Evolutionary conservation across 257 asterid species (phyloP), one percentile per base, ranked within the genome.

Genomic region (Lantana camara): DNA sequence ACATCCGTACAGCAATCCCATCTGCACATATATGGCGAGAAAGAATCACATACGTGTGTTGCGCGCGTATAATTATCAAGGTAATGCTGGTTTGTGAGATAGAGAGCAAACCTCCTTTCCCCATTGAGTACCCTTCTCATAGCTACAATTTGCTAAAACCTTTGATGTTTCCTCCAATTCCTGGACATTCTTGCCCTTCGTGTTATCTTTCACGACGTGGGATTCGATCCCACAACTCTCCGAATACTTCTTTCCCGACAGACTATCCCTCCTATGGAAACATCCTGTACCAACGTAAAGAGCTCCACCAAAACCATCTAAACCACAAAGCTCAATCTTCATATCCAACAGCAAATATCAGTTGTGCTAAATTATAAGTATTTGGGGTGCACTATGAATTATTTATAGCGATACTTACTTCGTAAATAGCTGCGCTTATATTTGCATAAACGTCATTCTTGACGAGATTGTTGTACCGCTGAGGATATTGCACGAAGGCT

Each of bases 1-100:
- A 77, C 64, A 83, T 60, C 98, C 98, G 50, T 89, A 89, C 63
- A 87, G 78, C 73, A 92, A 58, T 9, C 98, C 97, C 85, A 87
- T 82, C 97, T 89, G 82, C 57, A 62, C 47, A 24, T n/a, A n/a
- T n/a, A n/a, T n/a, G n/a, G n/a, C n/a, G n/a, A n/a, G n/a, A n/a
- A n/a, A n/a, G n/a, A n/a, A n/a, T n/a, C n/a, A n/a, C n/a, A n/a
- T n/a, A n/a, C n/a, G n/a, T n/a, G n/a, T n/a, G n/a, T n/a, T n/a
- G n/a, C n/a, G n/a, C n/a, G n/a, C n/a, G n/a, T n/a, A n/a, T n/a
- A n/a, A n/a, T n/a, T n/a, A n/a, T n/a, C n/a, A n/a, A 27, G 37
- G 13, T 58, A 4, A 3, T 3, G 4, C 13, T 21, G 4, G 23
- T 21, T 19, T 38, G 35, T 14, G 19, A 57, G 3, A 20, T 14